Evolutionary conservation across 208 protist species (phyloP).

Genomic region (Crithidia thermophila): DNA sequence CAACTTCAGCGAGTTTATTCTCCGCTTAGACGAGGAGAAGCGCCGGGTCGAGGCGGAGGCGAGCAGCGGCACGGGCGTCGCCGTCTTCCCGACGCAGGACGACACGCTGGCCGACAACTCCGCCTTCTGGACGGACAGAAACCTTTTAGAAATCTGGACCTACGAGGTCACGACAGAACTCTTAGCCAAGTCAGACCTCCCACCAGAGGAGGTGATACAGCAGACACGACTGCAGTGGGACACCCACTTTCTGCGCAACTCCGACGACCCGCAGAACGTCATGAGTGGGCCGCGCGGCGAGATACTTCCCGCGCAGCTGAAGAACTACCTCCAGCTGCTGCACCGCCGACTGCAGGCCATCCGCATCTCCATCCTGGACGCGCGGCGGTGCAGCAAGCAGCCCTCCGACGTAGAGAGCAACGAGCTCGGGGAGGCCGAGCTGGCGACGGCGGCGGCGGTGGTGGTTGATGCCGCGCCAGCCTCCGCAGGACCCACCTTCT

Average conservation of each 20-base stretch:
- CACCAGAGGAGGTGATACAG: constrained; percentile 33
- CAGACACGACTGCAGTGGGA: constrained; percentile 37
- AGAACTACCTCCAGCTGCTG: constrained; percentile 25
- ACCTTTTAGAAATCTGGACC: constrained; percentile 33
- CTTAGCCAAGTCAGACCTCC: constrained; percentile 24
- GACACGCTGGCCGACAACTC: background rate
- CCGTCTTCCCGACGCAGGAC: background rate
- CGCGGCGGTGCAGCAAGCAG: constrained; percentile 22
- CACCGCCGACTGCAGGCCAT: constrained; percentile 24
- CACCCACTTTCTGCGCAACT: constrained; percentile 24
- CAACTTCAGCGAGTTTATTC: constrained; percentile 49
- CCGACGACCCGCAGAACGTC: constrained; percentile 19
- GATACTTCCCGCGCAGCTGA: constrained; percentile 23
- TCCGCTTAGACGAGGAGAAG: constrained; percentile 38
- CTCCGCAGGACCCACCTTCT: background rate
- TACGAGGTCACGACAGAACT: constrained; percentile 31
- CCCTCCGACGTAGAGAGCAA: constrained; percentile 19
- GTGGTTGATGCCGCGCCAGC: background rate
- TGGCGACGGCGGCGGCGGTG: constrained; percentile 3
- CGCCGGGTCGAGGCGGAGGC: constrained; percentile 12
- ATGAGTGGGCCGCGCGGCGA: constrained; percentile 4
- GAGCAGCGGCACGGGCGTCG: background rate
- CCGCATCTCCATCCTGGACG: constrained; percentile 31
- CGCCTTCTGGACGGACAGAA: constrained; percentile 24
- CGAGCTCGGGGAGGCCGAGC: constrained; percentile 10